Evolutionary conservation across 192 early-diverging fungal genomes (phyloP).

Genomic region (Podila epicladia): DNA sequence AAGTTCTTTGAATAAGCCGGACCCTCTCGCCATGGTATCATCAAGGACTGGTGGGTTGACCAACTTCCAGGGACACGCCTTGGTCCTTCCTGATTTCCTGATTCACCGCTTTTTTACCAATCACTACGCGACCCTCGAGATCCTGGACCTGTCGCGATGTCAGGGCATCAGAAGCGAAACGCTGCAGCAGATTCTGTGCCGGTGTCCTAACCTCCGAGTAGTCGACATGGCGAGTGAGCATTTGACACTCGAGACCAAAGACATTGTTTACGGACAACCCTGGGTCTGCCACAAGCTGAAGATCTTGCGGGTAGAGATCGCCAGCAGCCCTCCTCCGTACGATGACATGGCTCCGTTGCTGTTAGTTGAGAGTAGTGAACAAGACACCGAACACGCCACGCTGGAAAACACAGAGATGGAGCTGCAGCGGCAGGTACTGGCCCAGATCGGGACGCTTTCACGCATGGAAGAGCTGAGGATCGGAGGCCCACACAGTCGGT

Average conservation of each 20-base stretch:
- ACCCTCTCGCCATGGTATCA: too few species aligned
- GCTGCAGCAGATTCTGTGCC: slow-evolving; percentile 1
- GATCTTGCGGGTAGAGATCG: not conserved
- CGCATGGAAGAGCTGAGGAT: not conserved
- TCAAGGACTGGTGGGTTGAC: not conserved
- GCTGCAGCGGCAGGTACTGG: not conserved
- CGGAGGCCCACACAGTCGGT: not conserved
- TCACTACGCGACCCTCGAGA: not conserved
- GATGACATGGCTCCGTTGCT: not conserved
- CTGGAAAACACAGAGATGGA: not conserved
- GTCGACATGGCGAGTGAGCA: not conserved
- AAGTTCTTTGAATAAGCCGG: too few species aligned
- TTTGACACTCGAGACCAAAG: not conserved
- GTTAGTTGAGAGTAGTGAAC: not conserved
- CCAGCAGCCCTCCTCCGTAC: not conserved
- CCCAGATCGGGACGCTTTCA: not conserved
- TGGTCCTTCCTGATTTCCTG: not conserved
- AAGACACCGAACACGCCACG: not conserved
- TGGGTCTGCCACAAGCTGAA: not conserved
- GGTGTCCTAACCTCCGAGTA: not conserved
- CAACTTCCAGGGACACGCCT: not conserved
- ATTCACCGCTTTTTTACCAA: not conserved
- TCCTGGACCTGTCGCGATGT: slow-evolving; percentile 1
- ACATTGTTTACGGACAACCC: not conserved
- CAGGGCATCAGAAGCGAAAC: slow-evolving; percentile 1